Evolutionary conservation across 306 rosid species (phyloP), one percentile per base, ranked within the genome.

Genomic region (Corylus heterophylla): DNA sequence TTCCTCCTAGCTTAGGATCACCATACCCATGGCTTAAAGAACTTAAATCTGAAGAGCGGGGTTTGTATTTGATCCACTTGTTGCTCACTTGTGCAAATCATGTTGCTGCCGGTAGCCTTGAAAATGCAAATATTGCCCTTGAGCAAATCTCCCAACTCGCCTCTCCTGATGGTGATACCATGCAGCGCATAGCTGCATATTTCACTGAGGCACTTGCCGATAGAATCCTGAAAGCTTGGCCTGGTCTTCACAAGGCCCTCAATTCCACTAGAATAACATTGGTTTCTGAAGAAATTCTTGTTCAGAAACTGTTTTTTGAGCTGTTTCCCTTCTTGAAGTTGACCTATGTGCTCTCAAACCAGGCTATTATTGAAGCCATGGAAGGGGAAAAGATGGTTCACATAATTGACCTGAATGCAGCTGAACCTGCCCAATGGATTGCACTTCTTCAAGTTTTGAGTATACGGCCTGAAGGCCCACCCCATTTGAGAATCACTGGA

Each of bases 341-440:
- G 49, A 90, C 90, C 72, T 88, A 80, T 78, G 83, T 92, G 76
- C 91, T 94, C 4, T 79, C 98, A 4, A 90, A 92, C 80, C 97
- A 94, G 76, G 96, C 97, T 76, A 90, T 94, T 42, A 59, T 85
- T 54, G 98, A 94, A 78, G 92, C 98, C 73, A 89, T 94, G 92
- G 92, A 92, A 78, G 96, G 92, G 67, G 98, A 94, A 83, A 94
- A 89, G 86, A 84, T 92, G 92, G 88, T 92, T 79, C 98, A 94
- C 71, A 75, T 94, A 74, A 89, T 94, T 83, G 98, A 94, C 83
- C 90, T 94, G 70, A 87, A 90, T 87, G 94, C 96, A 44, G 80
- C 89, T 67, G 97, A 94, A 80, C 89, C 96, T 55, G 81, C 90
- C 13, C 96, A 89, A 58, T 94, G 98, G 98, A 86, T 90, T 78